These are phyloP conservation scores for Jatropha multifida DNA, from an alignment of 441 rosid genomes.

Conservation along the genomic window DNA sequence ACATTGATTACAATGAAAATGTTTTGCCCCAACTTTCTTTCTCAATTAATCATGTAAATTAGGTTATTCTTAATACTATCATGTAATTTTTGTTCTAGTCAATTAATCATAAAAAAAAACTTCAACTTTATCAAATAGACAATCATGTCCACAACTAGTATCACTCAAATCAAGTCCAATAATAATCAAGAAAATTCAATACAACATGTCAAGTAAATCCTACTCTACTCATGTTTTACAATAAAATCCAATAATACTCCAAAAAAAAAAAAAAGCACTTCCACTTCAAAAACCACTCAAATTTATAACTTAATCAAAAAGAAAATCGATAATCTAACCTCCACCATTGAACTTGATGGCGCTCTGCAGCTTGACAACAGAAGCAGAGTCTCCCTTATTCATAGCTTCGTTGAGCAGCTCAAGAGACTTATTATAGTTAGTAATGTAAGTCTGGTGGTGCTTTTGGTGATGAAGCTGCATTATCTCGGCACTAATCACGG, in stretches of 20 bases:
- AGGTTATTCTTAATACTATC: not conserved
- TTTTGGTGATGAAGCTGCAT: slow-evolving; percentile 97
- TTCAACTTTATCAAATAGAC: not conserved
- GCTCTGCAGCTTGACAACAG: slow-evolving; percentile 72
- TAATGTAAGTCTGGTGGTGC: slow-evolving; percentile 85
- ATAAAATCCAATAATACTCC: no score
- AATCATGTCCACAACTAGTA: not conserved
- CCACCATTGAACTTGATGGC: slow-evolving; percentile 98
- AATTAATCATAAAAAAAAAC: not conserved
- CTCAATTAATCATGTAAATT: not conserved
- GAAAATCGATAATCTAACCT: slow-evolving; percentile 39
- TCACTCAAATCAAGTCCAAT: not conserved
- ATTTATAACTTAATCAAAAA: not conserved
- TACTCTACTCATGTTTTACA: not conserved
- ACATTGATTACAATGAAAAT: not conserved
- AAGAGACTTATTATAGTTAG: slow-evolving; percentile 84
- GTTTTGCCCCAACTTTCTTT: not conserved
- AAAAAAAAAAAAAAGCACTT: not conserved
- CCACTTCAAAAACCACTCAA: not conserved
- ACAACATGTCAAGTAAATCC: not conserved
- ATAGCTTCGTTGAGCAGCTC: slow-evolving; percentile 75
- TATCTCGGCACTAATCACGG: slow-evolving; percentile 80
- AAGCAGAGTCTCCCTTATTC: slow-evolving; percentile 60
- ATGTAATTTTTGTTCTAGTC: not conserved
- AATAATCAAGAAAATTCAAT: not conserved